These are phyloP conservation scores for Leccinum solheimii DNA, from an alignment of 1,284 basidiomycete species.

Conservation along the genomic window DNA sequence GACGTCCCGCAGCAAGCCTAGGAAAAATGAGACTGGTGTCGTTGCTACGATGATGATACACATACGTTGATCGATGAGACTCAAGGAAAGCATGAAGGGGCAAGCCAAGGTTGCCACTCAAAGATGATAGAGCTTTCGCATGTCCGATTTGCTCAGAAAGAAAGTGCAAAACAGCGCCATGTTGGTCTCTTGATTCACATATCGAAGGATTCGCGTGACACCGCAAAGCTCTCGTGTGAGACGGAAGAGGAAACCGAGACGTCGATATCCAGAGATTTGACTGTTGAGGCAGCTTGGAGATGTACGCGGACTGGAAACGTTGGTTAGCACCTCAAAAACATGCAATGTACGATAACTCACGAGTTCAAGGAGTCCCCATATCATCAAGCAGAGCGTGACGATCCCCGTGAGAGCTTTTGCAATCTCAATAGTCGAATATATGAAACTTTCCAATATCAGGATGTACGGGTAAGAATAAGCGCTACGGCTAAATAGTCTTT, in stretches of 20 bases:
- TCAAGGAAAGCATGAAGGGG: conserved; percentile 29
- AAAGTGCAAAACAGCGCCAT: conserved; percentile 27
- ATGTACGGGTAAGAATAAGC: not conserved
- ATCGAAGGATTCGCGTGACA: conserved; percentile 1
- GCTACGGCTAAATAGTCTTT: not conserved
- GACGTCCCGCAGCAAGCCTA: conserved; percentile 1
- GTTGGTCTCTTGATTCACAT: conserved; percentile 17
- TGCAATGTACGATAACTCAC: conserved; percentile 6
- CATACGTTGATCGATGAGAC: conserved; percentile 25
- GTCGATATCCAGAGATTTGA: conserved; percentile 3
- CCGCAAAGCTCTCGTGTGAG: conserved; percentile 2
- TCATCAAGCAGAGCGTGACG: conserved; percentile 23
- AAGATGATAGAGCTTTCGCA: conserved; percentile 27
- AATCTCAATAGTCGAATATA: conserved; percentile 18
- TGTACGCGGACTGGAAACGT: conserved; percentile 20
- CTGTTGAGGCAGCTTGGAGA: conserved; percentile 11
- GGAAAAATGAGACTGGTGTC: conserved; percentile 13
- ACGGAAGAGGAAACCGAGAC: conserved; percentile 18
- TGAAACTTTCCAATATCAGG: conserved; percentile 6
- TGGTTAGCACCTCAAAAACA: conserved; percentile 9
- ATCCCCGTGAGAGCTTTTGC: conserved; percentile 17
- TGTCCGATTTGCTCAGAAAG: conserved; percentile 32
- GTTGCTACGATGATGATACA: not conserved
- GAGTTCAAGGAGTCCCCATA: conserved; percentile 31
- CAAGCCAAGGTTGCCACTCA: conserved; percentile 23